These are phyloP conservation scores for Amniculicola lignicola DNA, from an alignment of 495 filamentous ascomycete species.

Conservation along the genomic window DNA sequence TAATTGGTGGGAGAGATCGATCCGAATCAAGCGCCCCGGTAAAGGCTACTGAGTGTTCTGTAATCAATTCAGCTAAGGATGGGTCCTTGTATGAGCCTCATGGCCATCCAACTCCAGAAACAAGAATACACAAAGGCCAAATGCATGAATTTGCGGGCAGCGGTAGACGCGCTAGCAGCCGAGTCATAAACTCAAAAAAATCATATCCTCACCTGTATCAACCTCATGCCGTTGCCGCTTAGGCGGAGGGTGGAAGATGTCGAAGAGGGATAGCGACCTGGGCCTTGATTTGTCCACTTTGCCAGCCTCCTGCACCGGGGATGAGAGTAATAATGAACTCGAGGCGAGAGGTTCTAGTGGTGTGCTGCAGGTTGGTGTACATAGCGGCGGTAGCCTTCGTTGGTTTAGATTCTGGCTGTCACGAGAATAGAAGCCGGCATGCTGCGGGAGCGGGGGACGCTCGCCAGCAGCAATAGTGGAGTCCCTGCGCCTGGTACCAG, in stretches of 20 bases:
- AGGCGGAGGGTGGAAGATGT: slow-evolving; percentile 24
- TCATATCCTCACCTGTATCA: slow-evolving; percentile 7
- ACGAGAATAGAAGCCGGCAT: slow-evolving; percentile 26
- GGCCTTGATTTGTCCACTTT: slow-evolving; percentile 9
- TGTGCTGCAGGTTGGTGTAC: slow-evolving; percentile 20
- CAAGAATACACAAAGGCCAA: background rate
- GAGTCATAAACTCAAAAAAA: slow-evolving; percentile 6
- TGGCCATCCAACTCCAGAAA: background rate
- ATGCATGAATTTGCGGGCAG: too few relatives aligned
- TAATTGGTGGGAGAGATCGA: slow-evolving; percentile 28
- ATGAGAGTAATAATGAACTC: slow-evolving; percentile 11
- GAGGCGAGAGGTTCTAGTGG: slow-evolving; percentile 6
- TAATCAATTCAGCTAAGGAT: slow-evolving; percentile 24
- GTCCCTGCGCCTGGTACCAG: slow-evolving; percentile 10
- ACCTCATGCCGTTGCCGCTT: slow-evolving; percentile 2
- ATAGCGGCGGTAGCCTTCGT: slow-evolving; percentile 31
- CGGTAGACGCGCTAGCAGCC: slow-evolving; percentile 5
- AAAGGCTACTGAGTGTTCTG: slow-evolving; percentile 20
- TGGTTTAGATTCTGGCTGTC: slow-evolving; percentile 23
- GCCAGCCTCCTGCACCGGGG: background rate
- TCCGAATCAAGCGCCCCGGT: slow-evolving; percentile 21
- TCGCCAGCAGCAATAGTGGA: slow-evolving; percentile 10
- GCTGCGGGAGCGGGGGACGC: slow-evolving; percentile 29
- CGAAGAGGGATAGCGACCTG: slow-evolving; percentile 29
- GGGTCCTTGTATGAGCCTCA: background rate